A percentile compares a stretch with the other conserved stretches of the same genome.
These are phyloP conservation scores for Euphorbia lathyris DNA, from an alignment of 345 rosid species.

Conservation along the genomic window DNA sequence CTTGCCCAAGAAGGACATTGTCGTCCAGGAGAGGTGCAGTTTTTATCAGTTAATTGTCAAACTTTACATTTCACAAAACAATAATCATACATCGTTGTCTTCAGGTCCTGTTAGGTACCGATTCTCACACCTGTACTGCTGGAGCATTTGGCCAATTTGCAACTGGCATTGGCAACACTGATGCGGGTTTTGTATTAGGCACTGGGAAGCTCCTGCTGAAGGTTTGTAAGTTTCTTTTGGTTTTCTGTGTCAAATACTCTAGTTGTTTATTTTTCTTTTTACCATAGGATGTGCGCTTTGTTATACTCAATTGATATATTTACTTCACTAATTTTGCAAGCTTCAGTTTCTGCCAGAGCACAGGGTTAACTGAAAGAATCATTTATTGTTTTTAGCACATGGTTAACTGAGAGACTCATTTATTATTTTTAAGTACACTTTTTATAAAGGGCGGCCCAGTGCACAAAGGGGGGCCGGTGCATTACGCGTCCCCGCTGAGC, in stretches of 20 bases:
- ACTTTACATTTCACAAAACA: background rate
- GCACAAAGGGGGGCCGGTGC: too few relatives aligned
- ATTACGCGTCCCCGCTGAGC: too few relatives aligned
- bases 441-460: too few relatives aligned
- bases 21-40: conserved; percentile 94
- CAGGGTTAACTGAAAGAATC: too few relatives aligned
- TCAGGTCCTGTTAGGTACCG: conserved; percentile 92
- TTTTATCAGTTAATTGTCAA: background rate
- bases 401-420: too few relatives aligned
- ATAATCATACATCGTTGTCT: conserved; percentile 6
- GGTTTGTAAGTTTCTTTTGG: conserved; percentile 40
- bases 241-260: background rate
- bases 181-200: conserved; percentile 94
- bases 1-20: conserved; percentile 99
- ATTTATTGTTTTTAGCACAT: too few relatives aligned
- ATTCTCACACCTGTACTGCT: conserved; percentile 96
- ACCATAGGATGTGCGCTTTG: too few relatives aligned
- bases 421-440: too few relatives aligned
- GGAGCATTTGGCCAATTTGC: conserved; percentile 99
- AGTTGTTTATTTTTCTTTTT: background rate
- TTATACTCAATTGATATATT: too few relatives aligned
- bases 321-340: too few relatives aligned
- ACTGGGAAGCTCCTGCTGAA: conserved; percentile 90
- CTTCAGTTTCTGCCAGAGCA: too few relatives aligned
- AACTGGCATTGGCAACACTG: conserved; percentile 97